These are phyloP conservation scores for Ganoderma leucocontextum DNA, from an alignment of 1,284 basidiomycete species.

Conservation along the genomic window DNA sequence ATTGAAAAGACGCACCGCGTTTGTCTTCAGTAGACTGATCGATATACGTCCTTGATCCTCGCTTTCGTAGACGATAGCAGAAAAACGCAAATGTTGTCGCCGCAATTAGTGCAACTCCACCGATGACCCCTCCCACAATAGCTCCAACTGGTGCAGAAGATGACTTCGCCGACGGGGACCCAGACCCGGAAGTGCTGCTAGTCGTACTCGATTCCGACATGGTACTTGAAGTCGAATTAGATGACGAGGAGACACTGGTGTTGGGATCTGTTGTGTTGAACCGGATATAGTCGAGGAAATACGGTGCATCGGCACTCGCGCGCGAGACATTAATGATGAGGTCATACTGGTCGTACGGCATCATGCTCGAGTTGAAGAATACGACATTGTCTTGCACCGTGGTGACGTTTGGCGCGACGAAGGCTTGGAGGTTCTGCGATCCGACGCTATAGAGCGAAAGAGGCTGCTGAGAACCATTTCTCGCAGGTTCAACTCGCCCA, in stretches of 20 bases:
- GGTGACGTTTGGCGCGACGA: constrained; percentile 13
- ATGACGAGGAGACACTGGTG: neutral
- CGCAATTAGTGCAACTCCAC: constrained; percentile 16
- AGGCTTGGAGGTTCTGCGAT: constrained; percentile 15
- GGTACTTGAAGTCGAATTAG: neutral
- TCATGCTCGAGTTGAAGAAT: constrained; percentile 26
- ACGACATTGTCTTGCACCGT: constrained; percentile 18
- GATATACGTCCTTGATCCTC: neutral
- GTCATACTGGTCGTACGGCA: constrained; percentile 23
- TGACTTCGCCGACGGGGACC: neutral
- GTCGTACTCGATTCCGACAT: neutral
- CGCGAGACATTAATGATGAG: constrained; percentile 24
- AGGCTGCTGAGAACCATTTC: constrained; percentile 14
- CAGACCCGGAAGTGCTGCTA: neutral
- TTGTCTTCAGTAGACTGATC: neutral
- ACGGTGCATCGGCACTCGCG: constrained; percentile 16
- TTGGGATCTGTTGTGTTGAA: constrained; percentile 23
- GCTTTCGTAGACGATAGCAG: constrained; percentile 15
- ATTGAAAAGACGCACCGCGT: constrained; percentile 1
- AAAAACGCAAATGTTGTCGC: constrained; percentile 16
- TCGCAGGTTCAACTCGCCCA: constrained; percentile 20
- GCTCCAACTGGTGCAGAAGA: neutral
- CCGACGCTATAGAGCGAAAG: constrained; percentile 26
- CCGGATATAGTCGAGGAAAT: constrained; percentile 25
- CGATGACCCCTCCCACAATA: constrained; percentile 23